Percentiles rank a stretch among this genome's conserved stretches.
Evolutionary conservation across 2,329 filamentous ascomycete genomes (phyloP).

Genomic region (Talaromyces sp.): DNA sequence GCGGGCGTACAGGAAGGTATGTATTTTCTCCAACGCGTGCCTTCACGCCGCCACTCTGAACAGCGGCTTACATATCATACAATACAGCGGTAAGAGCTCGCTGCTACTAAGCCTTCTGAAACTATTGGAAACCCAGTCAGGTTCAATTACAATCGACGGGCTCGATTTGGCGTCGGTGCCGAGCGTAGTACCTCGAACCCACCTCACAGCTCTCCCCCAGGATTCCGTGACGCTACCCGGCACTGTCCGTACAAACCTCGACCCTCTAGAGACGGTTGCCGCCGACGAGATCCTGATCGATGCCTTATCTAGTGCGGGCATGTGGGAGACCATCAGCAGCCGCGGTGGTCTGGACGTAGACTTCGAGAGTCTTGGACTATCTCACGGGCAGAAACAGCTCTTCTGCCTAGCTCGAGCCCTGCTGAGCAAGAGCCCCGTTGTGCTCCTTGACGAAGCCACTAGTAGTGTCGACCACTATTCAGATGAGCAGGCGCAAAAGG

Average conservation of each 20-base stretch:
- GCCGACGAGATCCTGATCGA: constrained; percentile 30
- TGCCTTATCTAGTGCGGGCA: constrained; percentile 32
- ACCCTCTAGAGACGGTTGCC: constrained; percentile 25
- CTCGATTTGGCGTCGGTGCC: constrained; percentile 35
- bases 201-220: constrained; percentile 40
- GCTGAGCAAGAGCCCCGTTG: constrained; percentile 40
- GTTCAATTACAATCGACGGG: constrained; percentile 38
- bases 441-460: constrained; percentile 38
- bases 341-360: constrained; percentile 35
- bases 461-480: constrained; percentile 53
- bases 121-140: constrained; percentile 32
- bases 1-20: constrained; percentile 30
- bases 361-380: constrained; percentile 47
- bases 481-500: constrained; percentile 52
- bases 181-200: constrained; percentile 32
- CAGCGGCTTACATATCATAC: too few species aligned
- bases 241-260: constrained; percentile 33
- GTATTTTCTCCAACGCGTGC: too few species aligned
- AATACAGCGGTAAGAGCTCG: constrained; percentile 31
- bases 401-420: constrained; percentile 59
- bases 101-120: constrained; percentile 37
- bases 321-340: constrained; percentile 30
- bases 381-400: constrained; percentile 58
- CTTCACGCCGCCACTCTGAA: too few species aligned
- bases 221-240: constrained; percentile 38